Percentiles rank a stretch among this genome's conserved stretches.
Evolutionary conservation across 768 basidiomycete species (phyloP).

Genomic region (Pulveroboletus sp.): DNA sequence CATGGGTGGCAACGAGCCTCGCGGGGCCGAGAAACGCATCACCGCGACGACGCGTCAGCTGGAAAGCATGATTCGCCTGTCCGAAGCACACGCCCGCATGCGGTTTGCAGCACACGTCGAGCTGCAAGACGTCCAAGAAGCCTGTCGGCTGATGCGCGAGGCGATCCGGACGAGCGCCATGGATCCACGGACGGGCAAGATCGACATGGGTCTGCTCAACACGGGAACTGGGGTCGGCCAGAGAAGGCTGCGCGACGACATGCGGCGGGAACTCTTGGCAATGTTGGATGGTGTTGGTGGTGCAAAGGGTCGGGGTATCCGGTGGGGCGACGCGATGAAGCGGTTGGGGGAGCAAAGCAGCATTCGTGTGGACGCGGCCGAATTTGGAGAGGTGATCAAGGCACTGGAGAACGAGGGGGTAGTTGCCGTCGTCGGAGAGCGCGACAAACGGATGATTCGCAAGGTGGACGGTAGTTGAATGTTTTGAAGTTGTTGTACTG

Average conservation of each 20-base stretch:
- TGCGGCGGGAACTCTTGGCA: constrained; percentile 74
- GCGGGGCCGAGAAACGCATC: constrained; percentile 92
- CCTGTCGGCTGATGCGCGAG: constrained; percentile 91
- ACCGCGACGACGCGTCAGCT: constrained; percentile 98
- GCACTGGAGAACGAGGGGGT: constrained; percentile 81
- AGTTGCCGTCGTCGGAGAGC: constrained; percentile 82
- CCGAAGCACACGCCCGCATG: constrained; percentile 94
- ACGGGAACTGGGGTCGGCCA: constrained; percentile 89
- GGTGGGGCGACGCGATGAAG: constrained; percentile 81
- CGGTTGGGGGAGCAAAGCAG: constrained; percentile 80
- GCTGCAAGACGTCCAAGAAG: constrained; percentile 82
- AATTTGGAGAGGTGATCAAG: constrained; percentile 79
- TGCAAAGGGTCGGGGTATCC: constrained; percentile 54
- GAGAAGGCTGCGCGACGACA: constrained; percentile 82
- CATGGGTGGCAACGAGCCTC: constrained; percentile 77
- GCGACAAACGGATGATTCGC: constrained; percentile 78
- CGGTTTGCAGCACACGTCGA: constrained; percentile 86
- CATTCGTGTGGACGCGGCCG: constrained; percentile 69
- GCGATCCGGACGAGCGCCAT: constrained; percentile 93
- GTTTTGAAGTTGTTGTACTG: background rate
- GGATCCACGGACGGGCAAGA: constrained; percentile 95
- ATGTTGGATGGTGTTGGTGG: constrained; percentile 53
- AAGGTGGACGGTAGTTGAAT: constrained; percentile 47
- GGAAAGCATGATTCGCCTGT: constrained; percentile 96
- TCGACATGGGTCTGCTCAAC: constrained; percentile 93